phyloP scores from a whole-genome alignment of 73 alveolate genomes.

The Blepharisma japonicum region DNA sequence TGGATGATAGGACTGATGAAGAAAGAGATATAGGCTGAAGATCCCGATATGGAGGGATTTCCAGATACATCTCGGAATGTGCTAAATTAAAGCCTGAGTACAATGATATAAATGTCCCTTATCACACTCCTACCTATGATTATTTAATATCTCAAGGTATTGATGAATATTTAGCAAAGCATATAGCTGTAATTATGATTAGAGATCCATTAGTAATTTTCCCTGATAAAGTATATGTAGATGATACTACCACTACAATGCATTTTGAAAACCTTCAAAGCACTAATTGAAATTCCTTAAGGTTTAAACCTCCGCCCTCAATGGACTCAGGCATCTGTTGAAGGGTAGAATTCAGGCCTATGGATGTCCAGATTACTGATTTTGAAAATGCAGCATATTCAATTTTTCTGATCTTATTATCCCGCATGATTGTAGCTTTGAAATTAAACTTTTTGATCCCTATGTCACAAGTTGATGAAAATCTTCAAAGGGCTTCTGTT shows the following conservation, averaged over 20 bases:
- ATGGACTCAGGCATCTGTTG: constrained; percentile 73
- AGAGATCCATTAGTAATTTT: constrained; percentile 88
- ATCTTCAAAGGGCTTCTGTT: constrained; percentile 64
- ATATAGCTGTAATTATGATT: constrained; percentile 75
- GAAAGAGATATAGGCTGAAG: constrained; percentile 82
- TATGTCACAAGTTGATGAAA: constrained; percentile 43
- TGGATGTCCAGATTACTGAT: constrained; percentile 88
- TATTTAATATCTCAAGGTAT: constrained; percentile 57
- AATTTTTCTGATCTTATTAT: constrained; percentile 42
- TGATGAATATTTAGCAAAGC: constrained; percentile 78
- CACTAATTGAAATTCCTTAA: constrained; percentile 92
- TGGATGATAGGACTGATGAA: constrained; percentile 89
- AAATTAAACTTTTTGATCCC: constrained; percentile 46
- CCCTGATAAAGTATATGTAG: constrained; percentile 51
- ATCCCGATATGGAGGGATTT: constrained; percentile 82
- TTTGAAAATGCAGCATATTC: constrained; percentile 85
- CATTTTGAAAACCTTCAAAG: constrained; percentile 91
- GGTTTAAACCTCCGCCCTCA: constrained; percentile 96
- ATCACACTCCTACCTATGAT: constrained; percentile 62
- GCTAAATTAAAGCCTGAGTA: constrained; percentile 53
- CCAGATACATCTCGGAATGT: constrained; percentile 79
- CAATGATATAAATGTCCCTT: constrained; percentile 65
- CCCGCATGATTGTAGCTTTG: constrained; percentile 32
- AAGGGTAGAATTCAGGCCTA: constrained; percentile 92
- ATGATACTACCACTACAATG: constrained; percentile 64